A percentile compares a stretch with the other conserved stretches of the same genome.
Evolutionary conservation across 352 stramenopile species (phyloP).

Genomic region (Phytophthora pluvialis): DNA sequence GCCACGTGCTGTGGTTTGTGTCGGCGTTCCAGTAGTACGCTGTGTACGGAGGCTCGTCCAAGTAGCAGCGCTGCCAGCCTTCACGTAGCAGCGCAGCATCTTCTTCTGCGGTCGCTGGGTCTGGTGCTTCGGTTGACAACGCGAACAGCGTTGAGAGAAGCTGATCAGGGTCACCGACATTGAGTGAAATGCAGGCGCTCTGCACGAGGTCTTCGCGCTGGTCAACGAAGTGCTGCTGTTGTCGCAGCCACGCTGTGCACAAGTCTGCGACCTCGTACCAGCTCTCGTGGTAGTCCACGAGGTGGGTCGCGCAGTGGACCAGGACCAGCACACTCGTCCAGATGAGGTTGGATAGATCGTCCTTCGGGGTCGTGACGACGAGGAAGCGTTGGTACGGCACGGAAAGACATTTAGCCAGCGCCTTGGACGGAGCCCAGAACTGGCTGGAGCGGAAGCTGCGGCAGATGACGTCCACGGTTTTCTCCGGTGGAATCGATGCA

Average conservation of each 20-base stretch:
- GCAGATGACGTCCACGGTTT: slow-evolving; percentile 45
- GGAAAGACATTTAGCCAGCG: slow-evolving; percentile 51
- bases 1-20: slow-evolving; percentile 64
- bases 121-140: slow-evolving; percentile 35
- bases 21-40: slow-evolving; percentile 72
- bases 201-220: slow-evolving; percentile 57
- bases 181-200: slow-evolving; percentile 48
- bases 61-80: slow-evolving; percentile 56
- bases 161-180: slow-evolving; percentile 35
- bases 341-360: slow-evolving; percentile 54
- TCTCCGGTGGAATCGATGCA: slow-evolving; percentile 30
- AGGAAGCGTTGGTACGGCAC: slow-evolving; percentile 44
- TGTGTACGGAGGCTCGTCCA: slow-evolving; percentile 66
- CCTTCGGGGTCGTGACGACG: slow-evolving; percentile 44
- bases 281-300: slow-evolving; percentile 55
- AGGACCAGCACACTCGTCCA: slow-evolving; percentile 64
- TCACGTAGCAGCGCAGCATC: slow-evolving; percentile 42
- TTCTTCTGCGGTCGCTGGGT: slow-evolving; percentile 21
- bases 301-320: slow-evolving; percentile 42
- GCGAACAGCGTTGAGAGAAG: slow-evolving; percentile 53
- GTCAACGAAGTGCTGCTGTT: slow-evolving; percentile 55
- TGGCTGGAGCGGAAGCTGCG: slow-evolving; percentile 39
- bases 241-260: slow-evolving; percentile 50
- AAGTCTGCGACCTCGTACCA: slow-evolving; percentile 55
- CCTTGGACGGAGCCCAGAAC: slow-evolving; percentile 51